Evolutionary conservation across 495 filamentous ascomycete genomes (phyloP), one percentile per base, ranked within the genome.

Genomic region (Neurospora sp.): DNA sequence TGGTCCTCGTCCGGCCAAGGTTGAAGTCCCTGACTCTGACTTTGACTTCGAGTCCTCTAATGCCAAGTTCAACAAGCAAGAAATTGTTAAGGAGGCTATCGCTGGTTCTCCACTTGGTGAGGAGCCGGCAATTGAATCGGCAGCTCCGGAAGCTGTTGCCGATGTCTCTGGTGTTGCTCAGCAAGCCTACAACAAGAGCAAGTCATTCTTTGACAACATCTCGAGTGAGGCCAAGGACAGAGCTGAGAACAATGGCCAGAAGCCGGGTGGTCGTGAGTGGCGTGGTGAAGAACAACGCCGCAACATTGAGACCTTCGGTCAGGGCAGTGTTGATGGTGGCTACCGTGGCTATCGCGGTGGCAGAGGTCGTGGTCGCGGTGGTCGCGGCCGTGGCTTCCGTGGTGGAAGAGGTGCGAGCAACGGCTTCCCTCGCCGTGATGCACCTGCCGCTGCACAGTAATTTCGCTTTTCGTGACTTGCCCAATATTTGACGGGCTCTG

Each of bases 221-320:
- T 95, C 92, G 0, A 96, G 93, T 75, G 96, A 99, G 79, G 87
- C 91, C 72, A 95, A 92, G 79, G 96, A 99, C 71, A 88, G 96
- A n/a, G 90, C 93, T 46, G 94, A 97, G 78, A 87, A 86, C 70
- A 82, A 85, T 18, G 85, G 85, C 40, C 85, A 85, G 44, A 90
- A 91, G 74, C 85, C 88, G 5, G 93, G 93, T 72, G 95, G 95
- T n/a, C 90, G 93, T 23, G 93, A 97, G 79, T 97, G 95, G 90
- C 89, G 96, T 69, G 91, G 90, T 20, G 94, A 98, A 80, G 96
- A 99, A 80, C 91, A 94, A 76, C 94, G 92, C 82, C 93, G 93
- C 82, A 99, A 99, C 80, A 90, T 99, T 74, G 96, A 99, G 83
- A 99, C 96, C 0, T 99, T 99, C 77, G 96, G 96, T n/a, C 93